Conservation (phyloP, 202 grass and related monocot genomes). For the Dendrocalamus latiflorus region DNA sequence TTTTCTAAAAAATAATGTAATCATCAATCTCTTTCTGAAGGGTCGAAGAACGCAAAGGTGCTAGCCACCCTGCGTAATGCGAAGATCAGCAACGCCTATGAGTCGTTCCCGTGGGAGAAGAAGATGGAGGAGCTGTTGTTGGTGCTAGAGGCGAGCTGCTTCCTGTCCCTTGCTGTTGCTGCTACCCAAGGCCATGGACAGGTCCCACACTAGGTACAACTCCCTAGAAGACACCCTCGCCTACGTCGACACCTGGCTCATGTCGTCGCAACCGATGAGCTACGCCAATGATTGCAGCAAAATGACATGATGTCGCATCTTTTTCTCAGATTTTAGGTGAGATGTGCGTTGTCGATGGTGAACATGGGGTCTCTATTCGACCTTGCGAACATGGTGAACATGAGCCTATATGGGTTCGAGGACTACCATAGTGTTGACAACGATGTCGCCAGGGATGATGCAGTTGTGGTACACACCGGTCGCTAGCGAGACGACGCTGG, state of each 20-base stretch:
- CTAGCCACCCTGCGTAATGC: conserved; percentile 44
- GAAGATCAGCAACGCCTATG: conserved; percentile 50
- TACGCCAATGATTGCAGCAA: not conserved
- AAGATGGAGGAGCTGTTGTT: conserved; percentile 60
- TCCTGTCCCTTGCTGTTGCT: conserved; percentile 63
- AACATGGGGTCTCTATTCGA: conserved; percentile 63
- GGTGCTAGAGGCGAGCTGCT: conserved; percentile 41
- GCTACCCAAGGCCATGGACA: conserved; percentile 56
- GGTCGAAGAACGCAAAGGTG: conserved; percentile 52
- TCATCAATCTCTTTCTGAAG: conserved; percentile 21
- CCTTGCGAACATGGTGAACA: conserved; percentile 67
- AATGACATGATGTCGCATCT: not conserved
- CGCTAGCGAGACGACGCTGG: conserved; percentile 32
- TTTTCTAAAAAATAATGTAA: not conserved
- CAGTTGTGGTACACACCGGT: conserved; percentile 68
- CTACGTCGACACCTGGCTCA: conserved; percentile 67
- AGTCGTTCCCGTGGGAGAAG: conserved; percentile 76
- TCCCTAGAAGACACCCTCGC: conserved; percentile 78
- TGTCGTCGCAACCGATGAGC: conserved; percentile 41
- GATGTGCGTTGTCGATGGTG: conserved; percentile 57
- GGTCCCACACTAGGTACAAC: conserved; percentile 53
- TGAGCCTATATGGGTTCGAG: conserved; percentile 87
- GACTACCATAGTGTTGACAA: conserved; percentile 75
- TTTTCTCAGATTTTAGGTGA: conserved; percentile 65
- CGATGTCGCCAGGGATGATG: conserved; percentile 31